Percentiles rank a stretch among this genome's conserved stretches.
phyloP scores from a whole-genome alignment of 225 moss, liverwort and hornwort genomes.

The Sphagnum tenellum region DNA sequence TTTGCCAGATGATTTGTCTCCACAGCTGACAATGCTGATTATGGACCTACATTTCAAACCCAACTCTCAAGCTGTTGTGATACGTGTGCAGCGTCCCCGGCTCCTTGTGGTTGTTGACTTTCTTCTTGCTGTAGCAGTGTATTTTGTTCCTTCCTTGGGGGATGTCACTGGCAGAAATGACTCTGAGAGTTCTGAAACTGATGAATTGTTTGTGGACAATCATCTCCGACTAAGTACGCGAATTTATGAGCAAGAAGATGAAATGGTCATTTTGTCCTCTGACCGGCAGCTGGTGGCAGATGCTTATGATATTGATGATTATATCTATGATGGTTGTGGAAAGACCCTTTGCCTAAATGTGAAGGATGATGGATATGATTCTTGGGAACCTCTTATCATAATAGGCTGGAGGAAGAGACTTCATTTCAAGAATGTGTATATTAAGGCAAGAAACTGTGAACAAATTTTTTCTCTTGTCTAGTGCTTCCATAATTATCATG shows the following conservation, averaged over 20 bases:
- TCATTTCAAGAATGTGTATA: constrained; percentile 69
- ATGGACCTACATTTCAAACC: constrained; percentile 80
- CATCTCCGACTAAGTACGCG: constrained; percentile 55
- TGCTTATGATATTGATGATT: constrained; percentile 75
- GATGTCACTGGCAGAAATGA: constrained; percentile 52
- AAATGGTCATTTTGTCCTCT: constrained; percentile 43
- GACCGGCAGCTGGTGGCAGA: constrained; percentile 75
- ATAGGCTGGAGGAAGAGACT: constrained; percentile 75
- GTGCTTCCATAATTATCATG: no score
- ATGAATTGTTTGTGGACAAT: constrained; percentile 37
- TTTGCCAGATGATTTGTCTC: constrained; percentile 20
- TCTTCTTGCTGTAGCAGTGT: constrained; percentile 70
- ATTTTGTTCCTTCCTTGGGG: constrained; percentile 93
- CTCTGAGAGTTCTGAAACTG: constrained; percentile 46
- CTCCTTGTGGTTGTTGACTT: constrained; percentile 94
- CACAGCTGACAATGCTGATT: constrained; percentile 88
- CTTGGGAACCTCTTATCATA: constrained; percentile 66
- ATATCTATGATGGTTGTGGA: constrained; percentile 85
- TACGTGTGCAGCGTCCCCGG: constrained; percentile 92
- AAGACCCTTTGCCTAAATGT: constrained; percentile 63
- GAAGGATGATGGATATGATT: constrained; percentile 29
- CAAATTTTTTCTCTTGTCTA: no score
- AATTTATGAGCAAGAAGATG: constrained; percentile 56
- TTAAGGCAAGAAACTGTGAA: constrained; percentile 42
- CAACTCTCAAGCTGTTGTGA: constrained; percentile 75